These are phyloP conservation scores for Sanghuangporus baumii DNA, from an alignment of 1,284 basidiomycete species.

Conservation along the genomic window DNA sequence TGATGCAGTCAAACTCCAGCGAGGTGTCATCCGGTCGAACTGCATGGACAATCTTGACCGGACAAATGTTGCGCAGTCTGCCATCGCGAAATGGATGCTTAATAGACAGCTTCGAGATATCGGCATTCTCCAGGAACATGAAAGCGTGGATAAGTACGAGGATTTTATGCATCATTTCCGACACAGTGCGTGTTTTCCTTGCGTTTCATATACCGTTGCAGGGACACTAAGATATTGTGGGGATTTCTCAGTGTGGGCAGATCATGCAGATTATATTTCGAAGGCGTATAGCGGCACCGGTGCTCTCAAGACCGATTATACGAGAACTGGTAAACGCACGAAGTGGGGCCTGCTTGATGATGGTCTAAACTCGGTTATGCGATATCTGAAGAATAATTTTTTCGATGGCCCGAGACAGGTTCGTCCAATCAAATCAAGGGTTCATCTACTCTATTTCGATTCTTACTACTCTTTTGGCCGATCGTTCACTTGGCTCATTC, in stretches of 20 bases:
- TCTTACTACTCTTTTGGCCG: background rate
- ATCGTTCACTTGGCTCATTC: background rate
- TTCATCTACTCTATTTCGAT: background rate
- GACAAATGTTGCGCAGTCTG: slow-evolving; percentile 94
- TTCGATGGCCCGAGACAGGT: slow-evolving; percentile 92
- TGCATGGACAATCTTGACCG: slow-evolving; percentile 97
- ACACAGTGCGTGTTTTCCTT: slow-evolving; percentile 57
- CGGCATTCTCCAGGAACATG: slow-evolving; percentile 65
- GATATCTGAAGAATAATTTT: slow-evolving; percentile 97
- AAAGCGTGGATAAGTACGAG: slow-evolving; percentile 73
- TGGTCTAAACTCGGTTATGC: slow-evolving; percentile 79
- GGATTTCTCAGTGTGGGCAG: slow-evolving; percentile 85
- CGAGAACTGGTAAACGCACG: slow-evolving; percentile 87
- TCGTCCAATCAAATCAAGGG: slow-evolving; percentile 21
- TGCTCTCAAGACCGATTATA: slow-evolving; percentile 96
- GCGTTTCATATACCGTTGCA: slow-evolving; percentile 7
- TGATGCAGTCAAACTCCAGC: slow-evolving; percentile 51
- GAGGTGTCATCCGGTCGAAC: slow-evolving; percentile 74
- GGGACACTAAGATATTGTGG: slow-evolving; percentile 9
- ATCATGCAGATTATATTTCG: slow-evolving; percentile 92
- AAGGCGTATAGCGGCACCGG: slow-evolving; percentile 93
- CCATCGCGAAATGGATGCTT: slow-evolving; percentile 81
- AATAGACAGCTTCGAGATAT: slow-evolving; percentile 73
- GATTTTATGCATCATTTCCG: slow-evolving; percentile 81
- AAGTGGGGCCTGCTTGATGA: slow-evolving; percentile 79